Base-by-base conservation (phyloP, 208 protist species). In the Trypanosoma platydactyli region DNA sequence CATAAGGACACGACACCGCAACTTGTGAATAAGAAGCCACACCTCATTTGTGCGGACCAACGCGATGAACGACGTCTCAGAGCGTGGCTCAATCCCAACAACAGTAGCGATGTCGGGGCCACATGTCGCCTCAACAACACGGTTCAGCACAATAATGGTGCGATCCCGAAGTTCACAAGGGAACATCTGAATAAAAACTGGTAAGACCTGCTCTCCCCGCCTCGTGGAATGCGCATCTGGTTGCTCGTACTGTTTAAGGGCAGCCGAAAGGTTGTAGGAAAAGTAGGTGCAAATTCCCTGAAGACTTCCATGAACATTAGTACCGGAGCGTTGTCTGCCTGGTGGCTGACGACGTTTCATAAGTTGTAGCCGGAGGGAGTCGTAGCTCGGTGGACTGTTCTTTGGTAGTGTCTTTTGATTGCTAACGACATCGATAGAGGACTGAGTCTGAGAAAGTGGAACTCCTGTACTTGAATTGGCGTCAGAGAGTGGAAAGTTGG, bases 111-210 rank as follows among this genome's bases (percentile, higher is more conserved):
- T 73, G 16, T 68, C 62, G 13, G 68, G 58, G 25, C 68, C 60
- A 48, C 70, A 76, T n/a, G 63, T 64, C 4, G 68, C 73, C 71
- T 79, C 69, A 16, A 92, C 80, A 45, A 92, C 81, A 18, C 79
- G 79, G 73, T 92, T 89, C 51, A 92, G 58, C 46, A 90, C 76
- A 63, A 68, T 71, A 30, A 74, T 74, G 29, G 70, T 65, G 11
- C 79, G 76, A 56, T 89, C 76, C 11, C 78, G 77, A 50, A 89
- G 75, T 56, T 92, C 86, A 51, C 83, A 92, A 11, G 86, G 86
- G 49, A 88, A 92, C 86, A 92, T 92, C 62, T 88, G 86, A 70
- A 92, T 81, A 49, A 89, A 90, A 16, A 92, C 71, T 16, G 81
- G 79, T 20, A 68, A 29, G 11, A 59, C 45, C 42, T 67, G 66